A percentile compares a stretch with the other conserved stretches of the same genome.
These are phyloP conservation scores for Elymus sibiricus DNA, from an alignment of 176 grass and related monocot species.

Conservation along the genomic window DNA sequence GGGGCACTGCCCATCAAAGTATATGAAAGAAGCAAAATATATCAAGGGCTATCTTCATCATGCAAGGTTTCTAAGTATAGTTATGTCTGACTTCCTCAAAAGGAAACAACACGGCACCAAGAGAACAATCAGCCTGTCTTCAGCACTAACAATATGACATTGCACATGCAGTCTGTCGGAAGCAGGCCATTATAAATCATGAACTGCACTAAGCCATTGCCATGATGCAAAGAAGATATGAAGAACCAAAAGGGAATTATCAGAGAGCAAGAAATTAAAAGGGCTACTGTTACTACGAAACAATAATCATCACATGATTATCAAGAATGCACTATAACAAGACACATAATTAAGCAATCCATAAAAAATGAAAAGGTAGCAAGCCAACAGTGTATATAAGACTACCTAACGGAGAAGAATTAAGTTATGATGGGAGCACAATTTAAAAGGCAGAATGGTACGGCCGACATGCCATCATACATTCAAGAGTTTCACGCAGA, in stretches of 20 bases:
- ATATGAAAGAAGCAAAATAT: background rate
- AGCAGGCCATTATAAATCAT: background rate
- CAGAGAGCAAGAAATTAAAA: background rate
- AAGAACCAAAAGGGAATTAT: background rate
- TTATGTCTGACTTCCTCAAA: background rate
- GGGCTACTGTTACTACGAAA: background rate
- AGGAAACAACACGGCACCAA: background rate
- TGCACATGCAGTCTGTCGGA: background rate
- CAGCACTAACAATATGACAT: background rate
- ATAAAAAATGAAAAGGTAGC: constrained; percentile 25
- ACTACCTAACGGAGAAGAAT: constrained; percentile 44
- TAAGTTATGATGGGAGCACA: constrained; percentile 32
- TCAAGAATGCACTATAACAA: constrained; percentile 13
- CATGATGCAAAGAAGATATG: background rate
- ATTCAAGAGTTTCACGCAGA: constrained; percentile 49
- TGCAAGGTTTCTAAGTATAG: background rate
- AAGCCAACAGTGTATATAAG: constrained; percentile 36
- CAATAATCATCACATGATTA: constrained; percentile 13
- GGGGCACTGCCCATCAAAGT: background rate
- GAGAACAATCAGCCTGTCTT: background rate
- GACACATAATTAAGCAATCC: constrained; percentile 28
- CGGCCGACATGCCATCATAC: constrained; percentile 1
- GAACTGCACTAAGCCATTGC: background rate
- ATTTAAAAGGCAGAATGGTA: constrained; percentile 24
- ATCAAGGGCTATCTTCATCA: background rate